A percentile compares a stretch with the other conserved stretches of the same genome.
Evolutionary conservation across 768 basidiomycete genomes (phyloP).

Genomic region (Cystobasidium onofrii): DNA sequence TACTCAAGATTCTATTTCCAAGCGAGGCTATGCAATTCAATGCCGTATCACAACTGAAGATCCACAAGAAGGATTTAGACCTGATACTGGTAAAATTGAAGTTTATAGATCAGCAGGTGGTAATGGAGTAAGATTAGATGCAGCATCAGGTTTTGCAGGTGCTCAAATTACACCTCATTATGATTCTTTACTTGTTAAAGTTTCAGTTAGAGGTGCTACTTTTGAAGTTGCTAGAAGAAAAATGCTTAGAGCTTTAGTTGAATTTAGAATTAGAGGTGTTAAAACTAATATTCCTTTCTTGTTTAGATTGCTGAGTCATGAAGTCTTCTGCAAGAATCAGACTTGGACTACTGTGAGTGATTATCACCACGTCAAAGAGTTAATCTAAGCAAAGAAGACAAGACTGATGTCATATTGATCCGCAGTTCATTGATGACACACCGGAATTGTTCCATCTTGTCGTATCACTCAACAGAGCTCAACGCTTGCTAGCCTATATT

Average conservation of each 20-base stretch:
- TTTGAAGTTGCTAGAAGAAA: slow-evolving; percentile 98
- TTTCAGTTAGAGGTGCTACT: slow-evolving; percentile 87
- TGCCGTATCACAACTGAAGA: slow-evolving; percentile 98
- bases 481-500: slow-evolving; percentile 91
- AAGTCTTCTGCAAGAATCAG: slow-evolving; percentile 88
- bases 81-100: slow-evolving; percentile 98
- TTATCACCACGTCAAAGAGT: neutral
- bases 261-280: slow-evolving; percentile 91
- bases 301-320: slow-evolving; percentile 93
- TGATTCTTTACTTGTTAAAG: slow-evolving; percentile 94
- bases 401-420: neutral
- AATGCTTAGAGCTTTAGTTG: slow-evolving; percentile 98
- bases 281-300: slow-evolving; percentile 99
- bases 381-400: neutral
- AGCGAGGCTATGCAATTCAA: slow-evolving; percentile 95
- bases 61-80: slow-evolving; percentile 82
- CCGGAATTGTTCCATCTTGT: slow-evolving; percentile 99
- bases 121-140: slow-evolving; percentile 93
- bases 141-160: slow-evolving; percentile 93
- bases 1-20: slow-evolving; percentile 88
- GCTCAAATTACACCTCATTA: slow-evolving; percentile 90
- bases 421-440: slow-evolving; percentile 95
- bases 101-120: slow-evolving; percentile 98
- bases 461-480: slow-evolving; percentile 93
- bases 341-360: slow-evolving; percentile 85